Conservation (phyloP, 768 basidiomycete genomes). For the Trametes cinnabarina region DNA sequence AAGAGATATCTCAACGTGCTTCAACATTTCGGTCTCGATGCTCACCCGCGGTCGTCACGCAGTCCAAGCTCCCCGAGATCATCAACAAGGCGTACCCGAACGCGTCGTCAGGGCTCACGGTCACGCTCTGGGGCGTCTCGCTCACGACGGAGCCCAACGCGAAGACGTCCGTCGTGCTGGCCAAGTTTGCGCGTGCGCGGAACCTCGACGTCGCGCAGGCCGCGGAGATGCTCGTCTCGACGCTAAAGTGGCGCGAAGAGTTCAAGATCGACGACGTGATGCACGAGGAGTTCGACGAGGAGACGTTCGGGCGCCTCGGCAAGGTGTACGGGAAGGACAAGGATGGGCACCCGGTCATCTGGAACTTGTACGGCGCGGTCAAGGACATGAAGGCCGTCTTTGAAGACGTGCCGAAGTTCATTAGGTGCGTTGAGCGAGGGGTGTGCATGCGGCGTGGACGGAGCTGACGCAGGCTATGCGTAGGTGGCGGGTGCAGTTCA, state of each 20-base stretch:
- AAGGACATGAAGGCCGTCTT: slow-evolving; percentile 70
- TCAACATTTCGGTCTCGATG: background rate
- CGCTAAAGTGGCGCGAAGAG: slow-evolving; percentile 70
- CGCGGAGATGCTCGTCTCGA: slow-evolving; percentile 59
- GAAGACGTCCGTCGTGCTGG: slow-evolving; percentile 58
- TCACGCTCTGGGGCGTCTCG: slow-evolving; percentile 68
- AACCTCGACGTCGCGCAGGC: slow-evolving; percentile 54
- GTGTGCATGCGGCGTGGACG: background rate
- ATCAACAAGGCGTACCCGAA: slow-evolving; percentile 62
- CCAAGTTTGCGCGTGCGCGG: slow-evolving; percentile 81
- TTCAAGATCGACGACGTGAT: slow-evolving; percentile 61
- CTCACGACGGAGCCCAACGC: slow-evolving; percentile 56
- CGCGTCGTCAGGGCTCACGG: slow-evolving; percentile 47
- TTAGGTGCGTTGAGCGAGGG: slow-evolving; percentile 68
- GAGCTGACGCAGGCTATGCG: background rate
- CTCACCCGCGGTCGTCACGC: slow-evolving; percentile 24
- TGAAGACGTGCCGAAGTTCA: slow-evolving; percentile 70
- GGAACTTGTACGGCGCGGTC: slow-evolving; percentile 77
- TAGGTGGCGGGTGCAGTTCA: slow-evolving; percentile 78
- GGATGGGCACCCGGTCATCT: slow-evolving; percentile 69
- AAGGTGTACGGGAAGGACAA: slow-evolving; percentile 70
- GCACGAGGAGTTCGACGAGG: slow-evolving; percentile 44
- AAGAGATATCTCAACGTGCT: slow-evolving; percentile 22
- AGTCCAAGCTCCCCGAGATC: slow-evolving; percentile 47
- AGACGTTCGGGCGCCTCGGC: slow-evolving; percentile 50